Evolutionary conservation across 2,329 filamentous ascomycete genomes (phyloP), one percentile per base, ranked within the genome.

Genomic region (Paecilomyces fulvus): DNA sequence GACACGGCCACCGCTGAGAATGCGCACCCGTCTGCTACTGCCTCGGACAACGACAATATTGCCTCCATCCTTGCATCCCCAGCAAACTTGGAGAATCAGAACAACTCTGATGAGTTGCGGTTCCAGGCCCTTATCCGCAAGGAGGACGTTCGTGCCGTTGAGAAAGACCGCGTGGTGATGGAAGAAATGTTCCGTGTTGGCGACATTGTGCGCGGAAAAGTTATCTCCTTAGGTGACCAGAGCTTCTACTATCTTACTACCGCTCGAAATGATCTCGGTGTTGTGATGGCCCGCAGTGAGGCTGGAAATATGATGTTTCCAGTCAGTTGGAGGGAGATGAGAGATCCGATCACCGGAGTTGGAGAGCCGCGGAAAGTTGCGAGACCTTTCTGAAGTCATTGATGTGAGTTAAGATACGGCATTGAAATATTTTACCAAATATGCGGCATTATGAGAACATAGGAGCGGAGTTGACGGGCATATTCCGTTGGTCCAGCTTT

Each of bases 241-340:
- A 85, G 88, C 53, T 95, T 90, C 66, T 99, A 97, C 72, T 99
- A 96, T 72, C 81, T 95, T n/a, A 89, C 87, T 25, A 99, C 94
- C 1, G 90, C 91, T 28, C 84, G 84, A 63, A 97, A 99, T 73
- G 89, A 95, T 70, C 79, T 95, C 46, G 94, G 94, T 2, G 92
- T 97, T 57, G 89, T 99, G 43, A 89, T 97, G 85, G 94, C 92
- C 9, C 87, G 83, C 64, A 95, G 90, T 69, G 90, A 95, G 70
- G 83, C 82, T 2, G 92, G 92, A 1, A 92, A 95, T 73, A 83
- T 88, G 65, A 95, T 97, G 91, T 88, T 88, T 66, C 92, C 94
- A 1, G 83, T 95, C 55, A 95, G 87, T 73, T 99, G 94, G 94
- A 95, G 87, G 77, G 92, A 97, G 75, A 95, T 95, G 76, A 83